Evolutionary conservation across 2,329 filamentous ascomycete species (phyloP).

Genomic region (Cordyceps militaris): DNA sequence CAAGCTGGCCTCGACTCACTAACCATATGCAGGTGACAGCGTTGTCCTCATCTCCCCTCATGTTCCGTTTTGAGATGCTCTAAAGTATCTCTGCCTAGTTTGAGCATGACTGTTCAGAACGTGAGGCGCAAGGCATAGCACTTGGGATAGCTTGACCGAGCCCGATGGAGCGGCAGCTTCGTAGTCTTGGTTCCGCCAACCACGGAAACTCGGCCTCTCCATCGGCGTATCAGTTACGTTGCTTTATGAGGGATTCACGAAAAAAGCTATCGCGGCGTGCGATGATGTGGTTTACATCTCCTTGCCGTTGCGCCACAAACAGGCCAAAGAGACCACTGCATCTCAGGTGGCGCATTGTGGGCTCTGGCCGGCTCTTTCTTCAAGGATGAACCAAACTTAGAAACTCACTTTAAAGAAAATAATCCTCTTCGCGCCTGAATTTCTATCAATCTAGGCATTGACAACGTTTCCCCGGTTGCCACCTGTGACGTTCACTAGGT

Average conservation of each 20-base stretch:
- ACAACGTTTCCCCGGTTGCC: no score
- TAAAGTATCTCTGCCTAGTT: background rate
- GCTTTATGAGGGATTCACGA: background rate
- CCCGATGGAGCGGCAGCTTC: background rate
- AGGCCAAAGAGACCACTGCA: background rate
- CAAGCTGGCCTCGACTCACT: conserved; percentile 19
- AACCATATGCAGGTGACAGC: conserved; percentile 51
- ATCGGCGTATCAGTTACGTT: no score
- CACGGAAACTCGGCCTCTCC: background rate
- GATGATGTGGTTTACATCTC: background rate
- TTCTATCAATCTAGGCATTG: no score
- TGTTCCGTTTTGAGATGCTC: conserved; percentile 32
- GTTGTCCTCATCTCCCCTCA: conserved; percentile 66
- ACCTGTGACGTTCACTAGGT: no score
- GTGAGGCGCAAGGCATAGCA: background rate
- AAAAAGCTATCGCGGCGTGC: background rate
- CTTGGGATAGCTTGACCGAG: background rate
- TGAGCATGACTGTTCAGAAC: background rate
- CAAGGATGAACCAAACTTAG: no score
- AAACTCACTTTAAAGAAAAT: no score
- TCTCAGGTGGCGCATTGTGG: no score
- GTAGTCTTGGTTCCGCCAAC: background rate
- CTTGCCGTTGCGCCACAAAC: background rate
- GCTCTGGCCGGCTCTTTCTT: no score
- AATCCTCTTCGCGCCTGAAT: no score